Conservation (phyloP, 2,329 filamentous ascomycete species). For the Fusarium dimerum region DNA sequence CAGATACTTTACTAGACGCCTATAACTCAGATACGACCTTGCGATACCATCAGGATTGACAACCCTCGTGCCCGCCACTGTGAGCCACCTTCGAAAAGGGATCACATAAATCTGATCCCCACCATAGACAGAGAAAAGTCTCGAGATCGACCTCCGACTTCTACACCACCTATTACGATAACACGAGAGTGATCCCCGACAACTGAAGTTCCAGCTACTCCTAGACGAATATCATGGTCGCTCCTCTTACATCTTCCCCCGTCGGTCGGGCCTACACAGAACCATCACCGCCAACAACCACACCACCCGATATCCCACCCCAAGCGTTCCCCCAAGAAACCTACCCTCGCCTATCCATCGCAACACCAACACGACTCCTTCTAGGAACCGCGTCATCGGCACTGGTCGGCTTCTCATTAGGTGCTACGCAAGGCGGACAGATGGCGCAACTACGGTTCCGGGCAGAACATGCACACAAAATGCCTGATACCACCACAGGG, state of each 20-base stretch:
- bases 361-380: constrained; percentile 65
- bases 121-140: not conserved
- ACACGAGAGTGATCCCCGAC: not conserved
- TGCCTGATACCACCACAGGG: constrained; percentile 77
- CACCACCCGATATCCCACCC: constrained; percentile 12
- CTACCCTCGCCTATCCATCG: constrained; percentile 59
- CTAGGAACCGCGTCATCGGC: constrained; percentile 65
- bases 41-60: not conserved
- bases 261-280: constrained; percentile 13
- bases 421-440: constrained; percentile 70
- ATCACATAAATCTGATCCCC: not conserved
- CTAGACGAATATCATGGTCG: constrained; percentile 3
- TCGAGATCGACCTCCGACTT: too few species aligned
- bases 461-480: constrained; percentile 93
- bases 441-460: constrained; percentile 81
- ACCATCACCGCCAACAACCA: constrained; percentile 3
- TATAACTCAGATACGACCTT: not conserved
- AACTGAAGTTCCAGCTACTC: not conserved
- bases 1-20: not conserved
- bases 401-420: constrained; percentile 68
- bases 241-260: constrained; percentile 12
- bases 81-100: not conserved
- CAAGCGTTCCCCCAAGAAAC: constrained; percentile 30
- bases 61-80: not conserved
- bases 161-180: too few species aligned